Evolutionary conservation across 306 rosid species (phyloP).

Genomic region (Vigna nakashimae): DNA sequence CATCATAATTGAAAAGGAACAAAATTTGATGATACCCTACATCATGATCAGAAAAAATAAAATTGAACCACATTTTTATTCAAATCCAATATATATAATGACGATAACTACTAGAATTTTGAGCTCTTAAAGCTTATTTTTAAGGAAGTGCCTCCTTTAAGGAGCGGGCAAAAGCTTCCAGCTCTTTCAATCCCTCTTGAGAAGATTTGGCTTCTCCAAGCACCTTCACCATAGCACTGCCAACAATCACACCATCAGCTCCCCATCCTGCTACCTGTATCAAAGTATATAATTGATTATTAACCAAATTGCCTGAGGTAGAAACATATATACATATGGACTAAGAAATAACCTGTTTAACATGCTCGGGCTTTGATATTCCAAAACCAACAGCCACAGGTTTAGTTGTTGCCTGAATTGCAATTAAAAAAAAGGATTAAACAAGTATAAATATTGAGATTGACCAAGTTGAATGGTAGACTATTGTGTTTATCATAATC

Average conservation of each 20-base stretch:
- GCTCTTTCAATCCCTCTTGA: conserved; percentile 81
- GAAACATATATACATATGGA: conserved; percentile 35
- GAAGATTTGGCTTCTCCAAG: conserved; percentile 84
- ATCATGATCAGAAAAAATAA: not conserved
- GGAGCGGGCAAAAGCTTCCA: conserved; percentile 65
- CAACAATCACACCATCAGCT: conserved; percentile 95
- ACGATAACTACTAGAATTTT: conserved; percentile 11
- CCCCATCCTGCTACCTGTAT: conserved; percentile 87
- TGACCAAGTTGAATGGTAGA: conserved; percentile 41
- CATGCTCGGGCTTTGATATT: conserved; percentile 89
- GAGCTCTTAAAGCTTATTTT: conserved; percentile 28
- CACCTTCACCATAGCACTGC: conserved; percentile 90
- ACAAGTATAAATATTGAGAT: conserved; percentile 15
- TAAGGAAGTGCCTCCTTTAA: conserved; percentile 67
- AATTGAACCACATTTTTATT: conserved; percentile 4
- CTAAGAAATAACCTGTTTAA: conserved; percentile 65
- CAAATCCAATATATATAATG: conserved; percentile 35
- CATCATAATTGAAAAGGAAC: conserved; percentile 18
- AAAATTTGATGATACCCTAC: not conserved
- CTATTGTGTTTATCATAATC: conserved; percentile 6
- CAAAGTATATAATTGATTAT: conserved; percentile 19
- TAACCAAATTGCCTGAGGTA: not conserved
- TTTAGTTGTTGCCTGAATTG: conserved; percentile 70
- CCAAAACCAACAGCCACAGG: conserved; percentile 99
- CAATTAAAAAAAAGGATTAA: not conserved